Base-by-base conservation (phyloP, 345 rosid genomes). In the Hypericum androsaemum region DNA sequence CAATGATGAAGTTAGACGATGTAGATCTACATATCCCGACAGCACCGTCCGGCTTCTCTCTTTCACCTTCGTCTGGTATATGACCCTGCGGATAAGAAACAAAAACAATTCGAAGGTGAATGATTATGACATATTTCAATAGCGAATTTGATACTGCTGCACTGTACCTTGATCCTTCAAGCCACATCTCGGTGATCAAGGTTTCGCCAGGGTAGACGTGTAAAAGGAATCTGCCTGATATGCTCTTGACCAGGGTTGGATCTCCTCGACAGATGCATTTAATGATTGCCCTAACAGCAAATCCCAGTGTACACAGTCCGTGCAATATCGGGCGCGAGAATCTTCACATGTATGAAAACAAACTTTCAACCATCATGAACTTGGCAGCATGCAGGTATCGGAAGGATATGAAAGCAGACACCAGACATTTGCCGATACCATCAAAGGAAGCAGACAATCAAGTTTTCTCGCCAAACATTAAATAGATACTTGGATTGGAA, bases 171-270 rank as follows among this genome's bases (percentile, higher is more conserved):
- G 58, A 64, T 61, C 83, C 86, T 56, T 83, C 66, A 37, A 85
- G 75, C 98, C 97, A 92, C 88, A 85, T 85, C 52, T 83, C 88
- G 0, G 94, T 88, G 13, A 79, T 63, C 61, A 81, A 70, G 38
- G 90, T 83, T 66, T 88, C 97, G 5, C 87, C 87, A 7, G 97
- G 97, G 64, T 81, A 83, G 54, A 83, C 94, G 22, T 76, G 88
- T n/a, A 74, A 47, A 55, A 92, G 90, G 74, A 92, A 88, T 41
- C 86, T 60, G 17, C 85, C 88, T 0, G 76, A 77, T 60, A 92
- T 81, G 47, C 10, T 73, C 68, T 77, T 85, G 37, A 88, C 79
- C 56, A 61, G 56, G 52, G 64, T 58, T 39, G 83, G 67, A 40
- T 85, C 84, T 47, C 88, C 98, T 67, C 70, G 68, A 75, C 95